Evolutionary conservation across 1,139 yeast species (phyloP), one percentile per base, ranked within the genome.

Genomic region (Debaryomyces psychrophilus): DNA sequence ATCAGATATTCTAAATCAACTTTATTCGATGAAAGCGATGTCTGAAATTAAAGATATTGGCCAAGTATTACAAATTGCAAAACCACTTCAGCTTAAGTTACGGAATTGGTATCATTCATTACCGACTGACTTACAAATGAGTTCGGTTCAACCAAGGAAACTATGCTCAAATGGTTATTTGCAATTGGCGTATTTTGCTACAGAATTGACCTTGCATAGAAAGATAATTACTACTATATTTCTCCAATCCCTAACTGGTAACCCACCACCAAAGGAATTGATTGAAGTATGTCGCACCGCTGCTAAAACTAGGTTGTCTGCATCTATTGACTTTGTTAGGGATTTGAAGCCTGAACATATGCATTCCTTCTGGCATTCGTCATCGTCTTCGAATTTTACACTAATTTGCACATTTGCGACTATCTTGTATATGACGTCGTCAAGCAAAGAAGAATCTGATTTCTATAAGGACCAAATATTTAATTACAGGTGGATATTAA

Each of bases 391-490:
- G 8, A 88, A 87, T 59, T 82, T 90, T 53, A 84, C 95, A 2
- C 67, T 88, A 39, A 87, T 90, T 45, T 96, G 96, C 2, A 82
- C 93, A 0, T 90, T 90, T 74, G 95, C 96, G 0, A 85, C 95
- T 0, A 70, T 90, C 8, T 68, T 90, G 46, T 87, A 77, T 57
- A 81, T 83, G 27, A 83, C 92, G 0, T 70, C 90, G 0, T 68
- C 75, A 8, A 64, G 77, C 3, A 65, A 76, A 17, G 89, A 82
- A 47, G 96, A 89, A 57, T 77, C 86, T 0, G 73, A 71, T 34
- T 72, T 78, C 47, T 88, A 81, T 63, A 77, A 82, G 56, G 87
- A 82, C 52, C 85, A 85, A 53, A 77, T 90, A 36, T 81, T 81
- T 58, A 85, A 85, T 55, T 90, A 88, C 61, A 70, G 95, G 50